Conservation (phyloP, 2,329 filamentous ascomycete genomes). For the Ascochyta pisi region DNA sequence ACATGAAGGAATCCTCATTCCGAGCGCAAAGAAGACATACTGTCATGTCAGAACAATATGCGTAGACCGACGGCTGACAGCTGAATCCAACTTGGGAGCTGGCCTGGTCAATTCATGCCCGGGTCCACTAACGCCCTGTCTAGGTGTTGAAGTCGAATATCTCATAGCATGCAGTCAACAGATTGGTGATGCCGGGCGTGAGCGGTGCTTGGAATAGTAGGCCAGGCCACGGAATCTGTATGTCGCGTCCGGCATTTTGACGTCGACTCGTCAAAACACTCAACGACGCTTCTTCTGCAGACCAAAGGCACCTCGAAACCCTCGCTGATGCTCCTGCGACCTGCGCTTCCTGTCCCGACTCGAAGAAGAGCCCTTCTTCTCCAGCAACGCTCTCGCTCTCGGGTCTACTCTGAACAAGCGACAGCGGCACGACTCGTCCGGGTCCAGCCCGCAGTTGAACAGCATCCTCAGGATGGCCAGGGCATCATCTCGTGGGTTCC, state of each 20-base stretch:
- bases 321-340: conserved; percentile 5
- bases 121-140: too few species aligned
- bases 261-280: background rate
- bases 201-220: background rate
- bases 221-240: background rate
- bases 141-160: background rate
- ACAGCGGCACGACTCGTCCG: conserved; percentile 15
- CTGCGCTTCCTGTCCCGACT: conserved; percentile 9
- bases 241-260: background rate
- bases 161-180: background rate
- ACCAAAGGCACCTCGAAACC: conserved; percentile 12
- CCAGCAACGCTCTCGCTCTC: conserved; percentile 1
- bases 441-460: conserved; percentile 14
- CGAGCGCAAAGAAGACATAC: too few species aligned
- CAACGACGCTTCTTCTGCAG: conserved; percentile 15
- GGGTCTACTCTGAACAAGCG: conserved; percentile 14
- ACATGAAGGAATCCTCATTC: background rate
- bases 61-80: too few species aligned
- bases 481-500: conserved; percentile 15
- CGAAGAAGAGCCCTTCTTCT: conserved; percentile 11
- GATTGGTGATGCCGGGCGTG: background rate
- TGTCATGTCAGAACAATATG: too few species aligned
- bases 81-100: too few species aligned
- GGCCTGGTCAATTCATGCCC: too few species aligned
- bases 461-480: conserved; percentile 16